phyloP scores from a whole-genome alignment of 2,329 filamentous ascomycete genomes.

The Exophiala bonariae region DNA sequence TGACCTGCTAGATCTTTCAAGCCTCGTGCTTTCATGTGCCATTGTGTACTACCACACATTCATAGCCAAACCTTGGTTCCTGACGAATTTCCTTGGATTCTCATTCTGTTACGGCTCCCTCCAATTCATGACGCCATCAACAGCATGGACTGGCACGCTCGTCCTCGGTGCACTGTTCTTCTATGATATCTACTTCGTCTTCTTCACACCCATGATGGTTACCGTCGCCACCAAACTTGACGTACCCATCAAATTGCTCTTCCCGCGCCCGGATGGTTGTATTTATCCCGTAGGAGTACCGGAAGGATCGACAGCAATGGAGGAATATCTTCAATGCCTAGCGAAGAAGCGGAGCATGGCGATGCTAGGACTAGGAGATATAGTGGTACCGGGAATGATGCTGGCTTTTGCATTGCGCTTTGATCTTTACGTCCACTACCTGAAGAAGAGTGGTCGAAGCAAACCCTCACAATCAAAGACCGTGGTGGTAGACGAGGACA shows the following conservation, averaged over 20 bases:
- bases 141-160: conserved; percentile 76
- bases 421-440: conserved; percentile 82
- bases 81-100: conserved; percentile 85
- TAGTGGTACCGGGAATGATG: conserved; percentile 88
- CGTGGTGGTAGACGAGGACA: conserved; percentile 23
- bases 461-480: conserved; percentile 18
- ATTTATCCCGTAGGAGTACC: conserved; percentile 41
- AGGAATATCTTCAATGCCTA: conserved; percentile 26
- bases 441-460: conserved; percentile 53
- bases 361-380: conserved; percentile 92
- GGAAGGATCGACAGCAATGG: conserved; percentile 29
- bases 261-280: conserved; percentile 59
- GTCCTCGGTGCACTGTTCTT: conserved; percentile 81
- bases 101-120: conserved; percentile 82
- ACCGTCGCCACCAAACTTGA: conserved; percentile 81
- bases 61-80: conserved; percentile 62
- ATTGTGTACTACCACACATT: conserved; percentile 66
- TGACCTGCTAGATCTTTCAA: conserved; percentile 52
- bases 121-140: conserved; percentile 83
- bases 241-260: conserved; percentile 88
- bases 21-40: conserved; percentile 56
- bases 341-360: conserved; percentile 47
- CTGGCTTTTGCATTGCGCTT: conserved; percentile 87
- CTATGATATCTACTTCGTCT: conserved; percentile 80
- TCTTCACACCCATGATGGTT: conserved; percentile 56